A percentile compares a stretch with the other conserved stretches of the same genome.
phyloP scores from a whole-genome alignment of 164 flowering plant species.

The Piper longum region DNA sequence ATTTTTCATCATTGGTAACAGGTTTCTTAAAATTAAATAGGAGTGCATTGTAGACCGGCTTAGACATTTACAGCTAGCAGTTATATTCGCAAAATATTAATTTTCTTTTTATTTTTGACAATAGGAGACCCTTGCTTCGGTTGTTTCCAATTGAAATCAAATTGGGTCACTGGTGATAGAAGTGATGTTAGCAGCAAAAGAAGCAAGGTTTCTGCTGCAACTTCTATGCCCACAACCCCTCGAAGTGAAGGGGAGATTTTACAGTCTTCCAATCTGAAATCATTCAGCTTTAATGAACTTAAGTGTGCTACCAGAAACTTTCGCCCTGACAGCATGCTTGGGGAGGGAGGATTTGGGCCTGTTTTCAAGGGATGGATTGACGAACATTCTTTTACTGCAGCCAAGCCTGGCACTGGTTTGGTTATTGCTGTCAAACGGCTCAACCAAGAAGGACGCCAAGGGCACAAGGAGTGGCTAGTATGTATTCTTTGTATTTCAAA shows the following conservation, averaged over 20 bases:
- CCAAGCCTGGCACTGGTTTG: constrained; percentile 65
- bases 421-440: constrained; percentile 75
- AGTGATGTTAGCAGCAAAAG: constrained; percentile 3
- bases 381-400: constrained; percentile 42
- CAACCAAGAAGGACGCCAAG: constrained; percentile 75
- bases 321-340: constrained; percentile 79
- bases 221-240: constrained; percentile 9
- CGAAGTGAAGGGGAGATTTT: constrained; percentile 58
- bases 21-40: too few species aligned
- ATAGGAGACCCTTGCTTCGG: background rate
- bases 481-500: constrained; percentile 10
- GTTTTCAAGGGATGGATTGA: constrained; percentile 92
- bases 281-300: constrained; percentile 47
- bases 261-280: constrained; percentile 47
- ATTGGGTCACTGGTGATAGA: constrained; percentile 2
- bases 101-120: background rate
- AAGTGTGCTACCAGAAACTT: constrained; percentile 69
- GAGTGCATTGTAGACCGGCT: background rate
- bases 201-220: constrained; percentile 6
- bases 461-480: constrained; percentile 88
- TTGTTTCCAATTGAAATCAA: constrained; percentile 5
- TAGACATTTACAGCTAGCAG: background rate
- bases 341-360: constrained; percentile 87
- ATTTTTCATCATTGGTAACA: too few species aligned
- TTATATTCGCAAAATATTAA: background rate